Conservation (phyloP, 495 filamentous ascomycete species). For the Neurospora terricola region DNA sequence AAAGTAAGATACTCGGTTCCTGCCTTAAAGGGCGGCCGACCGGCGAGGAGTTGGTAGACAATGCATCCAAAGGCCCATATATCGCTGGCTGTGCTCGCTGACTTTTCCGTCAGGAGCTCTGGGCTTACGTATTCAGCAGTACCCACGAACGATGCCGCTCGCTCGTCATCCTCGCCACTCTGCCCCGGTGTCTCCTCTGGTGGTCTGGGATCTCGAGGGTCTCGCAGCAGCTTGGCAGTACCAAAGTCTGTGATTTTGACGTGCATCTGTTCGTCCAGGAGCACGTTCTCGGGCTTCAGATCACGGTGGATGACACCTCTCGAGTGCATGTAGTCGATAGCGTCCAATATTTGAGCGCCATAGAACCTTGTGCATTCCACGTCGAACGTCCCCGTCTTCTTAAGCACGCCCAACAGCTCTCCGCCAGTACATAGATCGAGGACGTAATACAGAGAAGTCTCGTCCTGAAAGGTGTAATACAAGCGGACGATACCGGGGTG, state of each 20-base stretch:
- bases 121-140: constrained; percentile 98
- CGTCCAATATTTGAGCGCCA: constrained; percentile 89
- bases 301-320: constrained; percentile 94
- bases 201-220: constrained; percentile 45
- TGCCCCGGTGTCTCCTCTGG: constrained; percentile 37
- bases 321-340: constrained; percentile 96
- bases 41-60: constrained; percentile 88
- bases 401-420: constrained; percentile 85
- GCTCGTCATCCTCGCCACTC: constrained; percentile 53
- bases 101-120: constrained; percentile 89
- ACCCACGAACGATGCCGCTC: constrained; percentile 91
- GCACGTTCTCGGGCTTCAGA: constrained; percentile 93
- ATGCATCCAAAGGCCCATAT: constrained; percentile 99
- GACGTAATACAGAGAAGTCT: constrained; percentile 91
- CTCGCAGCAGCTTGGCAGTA: constrained; percentile 83
- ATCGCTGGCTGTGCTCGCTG: constrained; percentile 95
- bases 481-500: constrained; percentile 95
- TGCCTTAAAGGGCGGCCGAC: constrained; percentile 93
- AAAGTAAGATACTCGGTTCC: constrained; percentile 97
- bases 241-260: constrained; percentile 99
- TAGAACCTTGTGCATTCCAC: constrained; percentile 94
- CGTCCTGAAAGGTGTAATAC: constrained; percentile 99
- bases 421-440: constrained; percentile 88
- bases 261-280: constrained; percentile 90
- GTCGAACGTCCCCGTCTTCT: constrained; percentile 89